phyloP scores from a whole-genome alignment of 352 stramenopile species.

The Phytophthora tentaculata region DNA sequence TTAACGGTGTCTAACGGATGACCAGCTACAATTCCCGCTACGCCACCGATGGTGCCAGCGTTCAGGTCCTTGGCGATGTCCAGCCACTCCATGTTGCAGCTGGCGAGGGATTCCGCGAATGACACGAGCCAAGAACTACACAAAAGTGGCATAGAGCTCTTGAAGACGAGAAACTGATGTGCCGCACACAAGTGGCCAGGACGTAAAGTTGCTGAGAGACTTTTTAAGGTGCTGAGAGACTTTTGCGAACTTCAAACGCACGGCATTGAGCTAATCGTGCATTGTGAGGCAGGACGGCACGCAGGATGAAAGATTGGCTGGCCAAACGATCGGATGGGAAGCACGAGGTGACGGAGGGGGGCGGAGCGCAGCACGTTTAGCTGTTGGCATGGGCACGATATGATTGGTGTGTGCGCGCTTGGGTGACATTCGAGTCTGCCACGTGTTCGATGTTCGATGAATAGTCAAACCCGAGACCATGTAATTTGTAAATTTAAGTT shows the following conservation, averaged over 20 bases:
- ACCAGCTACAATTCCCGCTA: slow-evolving; percentile 77
- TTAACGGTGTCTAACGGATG: slow-evolving; percentile 90
- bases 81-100: slow-evolving; percentile 71
- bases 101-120: slow-evolving; percentile 19
- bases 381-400: not conserved
- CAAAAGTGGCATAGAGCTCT: slow-evolving; percentile 21
- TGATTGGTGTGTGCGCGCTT: not conserved
- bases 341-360: not conserved
- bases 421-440: no score
- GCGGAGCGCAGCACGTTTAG: not conserved
- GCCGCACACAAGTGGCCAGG: not conserved
- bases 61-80: slow-evolving; percentile 87
- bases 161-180: slow-evolving; percentile 17
- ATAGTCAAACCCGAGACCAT: no score
- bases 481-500: no score
- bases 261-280: slow-evolving; percentile 11
- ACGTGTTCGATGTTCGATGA: no score
- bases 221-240: slow-evolving; percentile 5
- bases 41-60: slow-evolving; percentile 79
- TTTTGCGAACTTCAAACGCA: not conserved
- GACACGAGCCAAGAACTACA: not conserved
- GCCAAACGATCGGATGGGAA: not conserved
- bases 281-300: not conserved
- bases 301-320: not conserved
- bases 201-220: slow-evolving; percentile 12